These are phyloP conservation scores for Skeletonema costatum DNA, from an alignment of 108 stramenopile species.

Conservation along the genomic window DNA sequence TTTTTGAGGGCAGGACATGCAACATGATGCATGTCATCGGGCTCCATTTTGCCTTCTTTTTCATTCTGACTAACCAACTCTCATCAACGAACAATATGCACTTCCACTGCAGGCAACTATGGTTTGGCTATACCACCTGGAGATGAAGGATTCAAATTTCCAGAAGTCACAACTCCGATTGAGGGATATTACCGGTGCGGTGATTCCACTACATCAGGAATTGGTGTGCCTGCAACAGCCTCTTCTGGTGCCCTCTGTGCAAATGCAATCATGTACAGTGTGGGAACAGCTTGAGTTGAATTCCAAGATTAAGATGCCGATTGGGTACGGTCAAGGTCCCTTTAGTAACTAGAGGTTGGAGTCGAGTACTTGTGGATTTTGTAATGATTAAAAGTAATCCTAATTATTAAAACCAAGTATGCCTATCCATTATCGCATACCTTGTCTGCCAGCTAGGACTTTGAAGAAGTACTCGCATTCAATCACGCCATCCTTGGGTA, in stretches of 20 bases:
- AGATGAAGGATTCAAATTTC: constrained; percentile 41
- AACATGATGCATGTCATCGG: no score
- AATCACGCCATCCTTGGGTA: constrained; percentile 65
- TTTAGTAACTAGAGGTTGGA: not conserved
- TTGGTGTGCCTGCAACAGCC: constrained; percentile 73
- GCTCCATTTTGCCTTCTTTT: no score
- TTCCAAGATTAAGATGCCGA: constrained; percentile 52
- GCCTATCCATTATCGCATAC: no score
- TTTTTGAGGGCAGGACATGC: no score
- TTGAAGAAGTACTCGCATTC: constrained; percentile 84
- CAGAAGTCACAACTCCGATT: constrained; percentile 48
- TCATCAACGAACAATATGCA: no score
- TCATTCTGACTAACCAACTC: no score
- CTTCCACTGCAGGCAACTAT: constrained; percentile 29
- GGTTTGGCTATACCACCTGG: constrained; percentile 48
- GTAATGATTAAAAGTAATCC: not conserved
- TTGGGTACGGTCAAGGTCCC: not conserved
- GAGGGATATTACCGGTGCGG: constrained; percentile 60
- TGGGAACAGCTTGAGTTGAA: constrained; percentile 54
- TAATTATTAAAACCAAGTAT: no score
- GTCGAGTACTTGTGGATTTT: no score
- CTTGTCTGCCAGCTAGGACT: constrained; percentile 27
- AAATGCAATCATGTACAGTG: constrained; percentile 49
- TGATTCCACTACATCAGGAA: constrained; percentile 69
- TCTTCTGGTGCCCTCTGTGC: constrained; percentile 62